A percentile compares a stretch with the other conserved stretches of the same genome.
phyloP scores from a whole-genome alignment of 1,284 basidiomycete species.

The Inonotus obliquus region DNA sequence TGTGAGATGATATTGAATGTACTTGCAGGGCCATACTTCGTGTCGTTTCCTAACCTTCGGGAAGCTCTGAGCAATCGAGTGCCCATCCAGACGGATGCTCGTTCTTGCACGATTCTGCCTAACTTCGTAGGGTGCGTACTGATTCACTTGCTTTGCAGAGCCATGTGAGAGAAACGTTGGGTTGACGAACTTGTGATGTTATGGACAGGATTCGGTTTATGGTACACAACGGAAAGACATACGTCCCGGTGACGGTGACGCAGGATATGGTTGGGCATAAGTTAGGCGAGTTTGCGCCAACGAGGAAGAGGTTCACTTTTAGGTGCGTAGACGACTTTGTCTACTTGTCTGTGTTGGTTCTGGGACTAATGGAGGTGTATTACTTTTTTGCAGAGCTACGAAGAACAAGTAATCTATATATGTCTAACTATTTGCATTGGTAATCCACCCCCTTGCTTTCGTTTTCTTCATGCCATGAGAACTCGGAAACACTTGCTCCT shows the following conservation, averaged over 20 bases:
- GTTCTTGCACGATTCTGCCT: slow-evolving; percentile 91
- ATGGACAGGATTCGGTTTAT: slow-evolving; percentile 69
- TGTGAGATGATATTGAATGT: slow-evolving; percentile 11
- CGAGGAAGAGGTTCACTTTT: slow-evolving; percentile 75
- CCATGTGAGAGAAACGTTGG: not conserved
- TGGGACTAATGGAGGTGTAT: not conserved
- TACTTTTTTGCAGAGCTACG: slow-evolving; percentile 25
- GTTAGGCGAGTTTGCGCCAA: slow-evolving; percentile 91
- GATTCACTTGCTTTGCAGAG: not conserved
- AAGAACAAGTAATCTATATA: slow-evolving; percentile 31
- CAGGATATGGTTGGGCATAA: slow-evolving; percentile 99
- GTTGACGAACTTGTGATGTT: not conserved
- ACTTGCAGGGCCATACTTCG: slow-evolving; percentile 85
- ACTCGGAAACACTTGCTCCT: too few relatives aligned
- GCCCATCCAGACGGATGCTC: slow-evolving; percentile 85
- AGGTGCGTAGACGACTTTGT: slow-evolving; percentile 39
- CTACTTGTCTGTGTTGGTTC: not conserved
- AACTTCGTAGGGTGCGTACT: slow-evolving; percentile 83
- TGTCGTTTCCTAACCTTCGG: slow-evolving; percentile 87
- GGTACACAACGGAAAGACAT: slow-evolving; percentile 94
- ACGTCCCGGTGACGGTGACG: slow-evolving; percentile 80
- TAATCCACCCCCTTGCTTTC: not conserved
- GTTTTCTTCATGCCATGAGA: too few relatives aligned
- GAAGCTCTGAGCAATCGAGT: slow-evolving; percentile 81
- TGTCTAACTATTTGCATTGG: not conserved